phyloP scores from a whole-genome alignment of 192 early-diverging fungal species.

The Pilobolus umbonatus region DNA sequence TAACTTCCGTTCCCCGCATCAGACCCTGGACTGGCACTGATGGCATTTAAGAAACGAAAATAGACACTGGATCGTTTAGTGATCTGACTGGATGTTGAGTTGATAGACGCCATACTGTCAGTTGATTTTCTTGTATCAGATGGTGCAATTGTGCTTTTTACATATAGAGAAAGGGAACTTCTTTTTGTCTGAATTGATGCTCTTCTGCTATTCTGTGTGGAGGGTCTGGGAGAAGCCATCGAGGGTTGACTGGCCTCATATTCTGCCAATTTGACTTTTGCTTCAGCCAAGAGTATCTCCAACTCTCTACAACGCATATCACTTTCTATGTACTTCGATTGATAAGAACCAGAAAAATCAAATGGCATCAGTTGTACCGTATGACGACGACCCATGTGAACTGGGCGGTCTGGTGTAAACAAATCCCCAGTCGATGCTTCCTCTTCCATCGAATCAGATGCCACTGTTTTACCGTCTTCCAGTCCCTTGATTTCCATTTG shows the following conservation, averaged over 20 bases:
- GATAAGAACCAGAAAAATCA: constrained; percentile 19
- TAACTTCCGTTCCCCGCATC: too few species aligned
- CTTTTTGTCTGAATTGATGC: constrained; percentile 5
- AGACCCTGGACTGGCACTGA: constrained; percentile 4
- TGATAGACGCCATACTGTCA: constrained; percentile 20
- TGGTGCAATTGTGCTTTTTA: not conserved
- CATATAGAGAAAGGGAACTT: constrained; percentile 6
- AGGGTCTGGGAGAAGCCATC: constrained; percentile 17
- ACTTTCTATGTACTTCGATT: constrained; percentile 30
- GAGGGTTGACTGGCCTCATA: constrained; percentile 23
- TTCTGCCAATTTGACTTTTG: constrained; percentile 34
- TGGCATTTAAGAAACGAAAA: constrained; percentile 22
- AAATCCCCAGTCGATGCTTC: constrained; percentile 23
- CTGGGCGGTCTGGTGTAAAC: not conserved
- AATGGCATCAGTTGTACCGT: constrained; percentile 22
- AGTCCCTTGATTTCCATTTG: constrained; percentile 12
- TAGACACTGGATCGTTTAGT: constrained; percentile 30
- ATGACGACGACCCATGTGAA: constrained; percentile 24
- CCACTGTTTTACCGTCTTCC: constrained; percentile 27
- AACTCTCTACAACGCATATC: constrained; percentile 36
- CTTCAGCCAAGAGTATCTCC: constrained; percentile 36
- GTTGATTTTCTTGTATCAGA: constrained; percentile 18
- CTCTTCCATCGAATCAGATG: constrained; percentile 27
- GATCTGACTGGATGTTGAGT: constrained; percentile 1
- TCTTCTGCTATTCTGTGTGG: constrained; percentile 15